Evolutionary conservation across 768 basidiomycete genomes (phyloP), one percentile per base, ranked within the genome.

Genomic region (Rhizopogon vulgaris): DNA sequence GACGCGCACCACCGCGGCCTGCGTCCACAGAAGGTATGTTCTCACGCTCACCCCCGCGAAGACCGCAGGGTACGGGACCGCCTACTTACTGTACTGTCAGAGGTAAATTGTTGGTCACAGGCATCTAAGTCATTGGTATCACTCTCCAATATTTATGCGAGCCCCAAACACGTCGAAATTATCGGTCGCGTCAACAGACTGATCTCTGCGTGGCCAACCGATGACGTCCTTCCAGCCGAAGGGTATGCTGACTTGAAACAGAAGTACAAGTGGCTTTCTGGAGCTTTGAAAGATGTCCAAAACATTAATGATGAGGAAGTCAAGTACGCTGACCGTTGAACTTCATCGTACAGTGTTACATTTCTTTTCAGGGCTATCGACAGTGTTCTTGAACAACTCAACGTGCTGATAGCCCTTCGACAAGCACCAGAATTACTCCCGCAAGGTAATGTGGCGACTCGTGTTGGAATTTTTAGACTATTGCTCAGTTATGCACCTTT

Each of bases 41-140:
- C 58, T 47, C 62, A 60, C 57, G 61, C 58, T 49, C 41, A 34
- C 37, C 52, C 48, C 32, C 18, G 18, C 30, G 8, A 9, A 46
- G 18, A 46, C 18, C 45, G 18, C 18, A 43, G 8, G 12, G 28
- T 52, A 24, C 49, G 48, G 56, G 51, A 47, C 37, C n/a, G 41
- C 52, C 34, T 18, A 34, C 32, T 46, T 46, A 34, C 4, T 22
- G 34, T 46, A 34, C 4, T 22, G 34, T 46, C 68, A 92, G 89
- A 90, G 72, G 70, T 87, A 56, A 82, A 87, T 51, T 85, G 75
- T 60, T 92, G 89, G 89, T 75, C 80, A 45, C 84, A 82, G 66
- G 83, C 85, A 32, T 74, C 79, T 28, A 70, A 74, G 49, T 79
- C 84, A 32, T 67, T 91, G 52, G 76, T 70, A 56, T 67, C 71